Conservation (phyloP, 257 asterid genomes). For the Solanum neorickii region DNA sequence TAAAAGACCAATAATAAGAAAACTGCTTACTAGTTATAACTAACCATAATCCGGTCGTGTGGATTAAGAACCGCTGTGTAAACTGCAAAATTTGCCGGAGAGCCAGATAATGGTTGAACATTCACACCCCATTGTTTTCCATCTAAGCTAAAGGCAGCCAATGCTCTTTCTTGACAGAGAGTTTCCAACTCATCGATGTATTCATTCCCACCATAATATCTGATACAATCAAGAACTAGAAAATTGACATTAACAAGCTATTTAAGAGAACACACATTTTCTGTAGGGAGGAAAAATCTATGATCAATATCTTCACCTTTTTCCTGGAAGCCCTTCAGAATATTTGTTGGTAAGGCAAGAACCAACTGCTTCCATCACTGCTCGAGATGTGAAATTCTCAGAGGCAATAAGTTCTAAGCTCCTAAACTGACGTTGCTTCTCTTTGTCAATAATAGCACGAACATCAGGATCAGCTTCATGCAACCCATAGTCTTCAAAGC, state of each 20-base stretch:
- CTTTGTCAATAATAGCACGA: constrained; percentile 51
- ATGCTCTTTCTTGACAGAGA: constrained; percentile 92
- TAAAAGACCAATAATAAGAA: background rate
- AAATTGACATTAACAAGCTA: background rate
- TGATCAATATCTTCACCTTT: constrained; percentile 37
- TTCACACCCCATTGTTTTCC: constrained; percentile 77
- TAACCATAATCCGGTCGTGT: constrained; percentile 87
- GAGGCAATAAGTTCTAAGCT: constrained; percentile 94
- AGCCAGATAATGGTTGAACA: constrained; percentile 91
- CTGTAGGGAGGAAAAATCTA: background rate
- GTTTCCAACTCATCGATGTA: constrained; percentile 80
- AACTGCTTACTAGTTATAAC: background rate
- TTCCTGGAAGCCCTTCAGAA: constrained; percentile 94
- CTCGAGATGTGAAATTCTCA: constrained; percentile 91
- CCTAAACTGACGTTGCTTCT: constrained; percentile 83
- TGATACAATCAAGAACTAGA: background rate
- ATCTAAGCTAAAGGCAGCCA: constrained; percentile 79
- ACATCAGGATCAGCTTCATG: constrained; percentile 74
- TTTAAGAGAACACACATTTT: background rate
- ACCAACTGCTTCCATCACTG: constrained; percentile 99
- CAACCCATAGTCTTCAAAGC: constrained; percentile 52
- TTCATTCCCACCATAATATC: constrained; percentile 93
- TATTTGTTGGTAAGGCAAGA: constrained; percentile 95
- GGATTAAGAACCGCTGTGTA: constrained; percentile 88
- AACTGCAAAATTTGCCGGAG: constrained; percentile 95